Base-by-base conservation (phyloP, 139 green algal species). In the Volvox reticuliferus region DNA sequence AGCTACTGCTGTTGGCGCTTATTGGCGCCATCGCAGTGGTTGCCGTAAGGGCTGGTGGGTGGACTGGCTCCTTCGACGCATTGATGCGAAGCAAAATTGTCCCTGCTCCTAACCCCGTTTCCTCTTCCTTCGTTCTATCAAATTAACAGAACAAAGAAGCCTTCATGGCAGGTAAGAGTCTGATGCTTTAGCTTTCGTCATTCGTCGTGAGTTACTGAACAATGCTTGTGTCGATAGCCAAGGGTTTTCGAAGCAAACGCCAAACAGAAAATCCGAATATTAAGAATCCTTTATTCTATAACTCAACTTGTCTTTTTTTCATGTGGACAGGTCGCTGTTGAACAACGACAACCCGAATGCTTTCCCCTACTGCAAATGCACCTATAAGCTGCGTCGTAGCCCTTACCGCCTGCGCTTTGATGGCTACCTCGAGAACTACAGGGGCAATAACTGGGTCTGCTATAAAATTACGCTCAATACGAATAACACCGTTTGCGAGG, bases 1-100 rank as follows among this genome's bases (percentile, higher is more conserved):
- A 88, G 67, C 30, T 44, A 3, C 67, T 88, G 33, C 67, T 80
- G 83, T 71, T 88, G 83, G 83, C 83, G 83, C 83, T 88, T 14
- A 33, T 88, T 2, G 83, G 83, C 83, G 83, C 67, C 35, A 32
- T 63, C 28, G 83, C 83, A 32, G 36, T 68, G 19, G 20, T 80
- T 37, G 35, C 62, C 22, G 65, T 44, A 13, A 67, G 14, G 17
- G 83, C 83, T 68, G 83, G 83, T 88, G 30, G 28, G 83, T 88
- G 18, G 6, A 24, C 24, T 50, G 30, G 2, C 26, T 35, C 76
- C 21, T 82, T 82, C 76, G 73, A 79, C 76, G 32, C 33, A 20
- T 82, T 24, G 44, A 55, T 55, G 44, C 65, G 65, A 73, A 73
- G 65, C 36, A 20, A 84, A n/a, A 20, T 20, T 62, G 16, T 24